phyloP scores from a whole-genome alignment of 2,329 filamentous ascomycete genomes.

The Juglanconis juglandina region DNA sequence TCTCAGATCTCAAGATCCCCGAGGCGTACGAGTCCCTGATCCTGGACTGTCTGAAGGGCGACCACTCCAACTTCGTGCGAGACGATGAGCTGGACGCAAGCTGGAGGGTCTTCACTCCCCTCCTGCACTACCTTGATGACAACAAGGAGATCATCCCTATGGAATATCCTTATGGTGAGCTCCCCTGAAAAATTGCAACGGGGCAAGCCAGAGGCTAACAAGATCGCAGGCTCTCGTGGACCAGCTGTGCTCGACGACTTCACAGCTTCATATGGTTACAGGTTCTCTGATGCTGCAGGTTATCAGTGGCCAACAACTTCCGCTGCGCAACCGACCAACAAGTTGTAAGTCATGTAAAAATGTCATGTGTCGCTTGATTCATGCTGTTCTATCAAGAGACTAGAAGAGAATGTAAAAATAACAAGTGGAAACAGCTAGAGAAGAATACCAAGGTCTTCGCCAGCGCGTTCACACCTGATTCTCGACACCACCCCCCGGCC shows the following conservation, averaged over 20 bases:
- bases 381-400: not conserved
- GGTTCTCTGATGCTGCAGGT: slow-evolving; percentile 93
- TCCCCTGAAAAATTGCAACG: not conserved
- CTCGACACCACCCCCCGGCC: not conserved
- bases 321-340: slow-evolving; percentile 62
- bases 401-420: not conserved
- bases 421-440: slow-evolving; percentile 13
- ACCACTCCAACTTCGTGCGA: slow-evolving; percentile 98
- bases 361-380: not conserved
- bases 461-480: not conserved
- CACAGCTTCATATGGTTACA: slow-evolving; percentile 96
- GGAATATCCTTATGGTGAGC: slow-evolving; percentile 97
- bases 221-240: slow-evolving; percentile 76
- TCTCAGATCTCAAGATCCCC: slow-evolving; percentile 98
- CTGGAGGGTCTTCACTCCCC: slow-evolving; percentile 97
- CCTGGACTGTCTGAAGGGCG: slow-evolving; percentile 94
- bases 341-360: slow-evolving; percentile 61
- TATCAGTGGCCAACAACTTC: slow-evolving; percentile 91
- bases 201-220: slow-evolving; percentile 22
- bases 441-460: not conserved
- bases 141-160: slow-evolving; percentile 99
- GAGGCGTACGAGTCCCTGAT: slow-evolving; percentile 99
- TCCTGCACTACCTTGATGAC: slow-evolving; percentile 96
- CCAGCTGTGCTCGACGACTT: slow-evolving; percentile 97
- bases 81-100: slow-evolving; percentile 95